These are phyloP conservation scores for Zymoseptoria tritici DNA, from an alignment of 2,329 filamentous ascomycete genomes.

Conservation along the genomic window DNA sequence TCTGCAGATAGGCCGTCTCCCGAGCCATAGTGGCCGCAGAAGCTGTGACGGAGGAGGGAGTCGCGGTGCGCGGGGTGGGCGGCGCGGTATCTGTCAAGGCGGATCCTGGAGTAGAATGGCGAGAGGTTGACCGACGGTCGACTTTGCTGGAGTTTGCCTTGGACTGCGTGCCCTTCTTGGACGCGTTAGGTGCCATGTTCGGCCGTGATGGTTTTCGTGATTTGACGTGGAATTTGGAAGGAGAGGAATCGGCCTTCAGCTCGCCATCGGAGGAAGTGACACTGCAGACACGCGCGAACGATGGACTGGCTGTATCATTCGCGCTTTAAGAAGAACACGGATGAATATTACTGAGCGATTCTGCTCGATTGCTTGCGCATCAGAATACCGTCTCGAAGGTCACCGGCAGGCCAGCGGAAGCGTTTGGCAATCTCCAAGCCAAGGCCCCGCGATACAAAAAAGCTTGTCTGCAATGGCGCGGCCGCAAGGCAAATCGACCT, in stretches of 20 bases:
- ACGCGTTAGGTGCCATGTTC: constrained; percentile 19
- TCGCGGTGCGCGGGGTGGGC: constrained; percentile 47
- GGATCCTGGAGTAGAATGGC: constrained; percentile 68
- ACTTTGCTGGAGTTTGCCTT: constrained; percentile 30
- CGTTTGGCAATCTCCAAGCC: not conserved
- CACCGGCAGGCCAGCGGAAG: not conserved
- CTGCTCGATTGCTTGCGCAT: not conserved
- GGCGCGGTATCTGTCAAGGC: constrained; percentile 35
- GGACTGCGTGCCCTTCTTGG: constrained; percentile 25
- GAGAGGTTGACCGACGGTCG: constrained; percentile 60
- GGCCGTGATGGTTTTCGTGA: not conserved
- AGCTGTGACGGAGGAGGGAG: constrained; percentile 51
- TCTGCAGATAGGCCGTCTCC: constrained; percentile 56
- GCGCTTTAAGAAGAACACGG: not conserved
- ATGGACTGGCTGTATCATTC: not conserved
- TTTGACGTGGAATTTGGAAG: not conserved
- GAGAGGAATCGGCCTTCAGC: not conserved
- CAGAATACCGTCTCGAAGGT: not conserved
- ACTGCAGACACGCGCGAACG: not conserved
- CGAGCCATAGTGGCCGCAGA: constrained; percentile 44
- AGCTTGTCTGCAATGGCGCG: not conserved
- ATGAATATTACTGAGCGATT: not conserved
- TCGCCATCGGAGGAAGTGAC: not conserved
- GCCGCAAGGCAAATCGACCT: not conserved
- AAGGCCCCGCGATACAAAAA: not conserved